Percentiles rank a stretch among this genome's conserved stretches.
Conservation (phyloP, 129 eudicot species). For the Flaveria linearis region DNA sequence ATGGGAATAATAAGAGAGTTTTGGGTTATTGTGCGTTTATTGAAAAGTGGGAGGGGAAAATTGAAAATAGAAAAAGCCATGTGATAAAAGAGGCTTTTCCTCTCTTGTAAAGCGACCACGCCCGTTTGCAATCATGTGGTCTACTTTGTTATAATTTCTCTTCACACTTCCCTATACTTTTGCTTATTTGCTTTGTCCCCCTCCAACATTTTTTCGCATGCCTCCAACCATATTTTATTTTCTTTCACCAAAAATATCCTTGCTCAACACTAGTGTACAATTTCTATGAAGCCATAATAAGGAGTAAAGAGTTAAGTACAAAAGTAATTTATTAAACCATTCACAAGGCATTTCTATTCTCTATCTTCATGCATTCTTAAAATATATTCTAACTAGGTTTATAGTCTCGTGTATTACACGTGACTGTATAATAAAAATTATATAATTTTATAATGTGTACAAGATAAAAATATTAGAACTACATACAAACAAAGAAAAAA, state of each 20-base stretch:
- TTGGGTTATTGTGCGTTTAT: constrained; percentile 39
- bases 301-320: not conserved
- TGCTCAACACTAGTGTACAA: constrained; percentile 17
- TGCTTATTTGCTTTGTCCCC: constrained; percentile 35
- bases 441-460: too few relatives aligned
- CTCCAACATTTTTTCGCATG: constrained; percentile 27
- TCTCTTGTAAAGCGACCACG: constrained; percentile 79
- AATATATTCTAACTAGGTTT: too few relatives aligned
- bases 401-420: too few relatives aligned
- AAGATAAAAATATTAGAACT: too few relatives aligned
- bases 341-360: too few relatives aligned
- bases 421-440: too few relatives aligned
- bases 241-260: constrained; percentile 14
- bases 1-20: constrained; percentile 37
- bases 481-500: too few relatives aligned
- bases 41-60: constrained; percentile 34
- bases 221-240: constrained; percentile 12
- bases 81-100: constrained; percentile 72
- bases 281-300: not conserved
- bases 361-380: too few relatives aligned
- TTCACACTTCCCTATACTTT: constrained; percentile 44
- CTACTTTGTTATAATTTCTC: constrained; percentile 62
- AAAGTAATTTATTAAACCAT: too few relatives aligned
- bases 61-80: constrained; percentile 52
- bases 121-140: constrained; percentile 88